These are phyloP conservation scores for Marasmius tenuissimus DNA, from an alignment of 1,284 basidiomycete genomes.

Conservation along the genomic window DNA sequence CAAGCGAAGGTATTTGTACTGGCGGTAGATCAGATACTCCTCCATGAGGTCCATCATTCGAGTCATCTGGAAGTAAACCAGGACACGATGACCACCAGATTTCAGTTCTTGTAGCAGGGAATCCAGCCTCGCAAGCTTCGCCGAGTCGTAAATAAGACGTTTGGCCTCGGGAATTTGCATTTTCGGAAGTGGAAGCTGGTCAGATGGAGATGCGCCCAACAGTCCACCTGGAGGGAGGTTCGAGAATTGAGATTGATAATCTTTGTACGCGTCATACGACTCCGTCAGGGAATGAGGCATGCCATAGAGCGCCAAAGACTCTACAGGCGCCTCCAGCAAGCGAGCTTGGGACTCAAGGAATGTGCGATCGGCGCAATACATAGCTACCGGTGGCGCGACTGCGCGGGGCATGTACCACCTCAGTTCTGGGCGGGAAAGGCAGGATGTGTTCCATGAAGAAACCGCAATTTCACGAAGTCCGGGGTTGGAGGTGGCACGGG, in stretches of 20 bases:
- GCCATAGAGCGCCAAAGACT: constrained; percentile 85
- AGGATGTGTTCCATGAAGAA: constrained; percentile 71
- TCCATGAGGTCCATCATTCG: constrained; percentile 99
- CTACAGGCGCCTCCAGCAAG: constrained; percentile 63
- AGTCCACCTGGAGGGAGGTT: constrained; percentile 72
- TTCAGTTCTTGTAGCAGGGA: constrained; percentile 90
- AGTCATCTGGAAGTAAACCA: constrained; percentile 99
- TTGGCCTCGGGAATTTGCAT: constrained; percentile 97
- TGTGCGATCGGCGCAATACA: constrained; percentile 76
- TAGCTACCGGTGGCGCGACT: constrained; percentile 81
- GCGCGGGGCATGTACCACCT: constrained; percentile 83
- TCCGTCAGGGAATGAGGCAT: constrained; percentile 71
- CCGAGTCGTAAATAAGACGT: constrained; percentile 95
- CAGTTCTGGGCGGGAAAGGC: constrained; percentile 76
- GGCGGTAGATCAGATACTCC: constrained; percentile 96
- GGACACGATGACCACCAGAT: constrained; percentile 88
- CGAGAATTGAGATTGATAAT: constrained; percentile 57
- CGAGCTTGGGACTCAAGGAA: constrained; percentile 76
- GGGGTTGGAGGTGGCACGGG: constrained; percentile 47
- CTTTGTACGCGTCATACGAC: constrained; percentile 52
- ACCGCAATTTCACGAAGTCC: constrained; percentile 62
- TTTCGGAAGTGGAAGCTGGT: constrained; percentile 81
- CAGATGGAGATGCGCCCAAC: constrained; percentile 61
- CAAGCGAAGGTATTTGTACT: constrained; percentile 96
- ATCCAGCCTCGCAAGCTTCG: constrained; percentile 93